A percentile compares a stretch with the other conserved stretches of the same genome.
Conservation (phyloP, 1,284 basidiomycete species). For the Boletus mariae region DNA sequence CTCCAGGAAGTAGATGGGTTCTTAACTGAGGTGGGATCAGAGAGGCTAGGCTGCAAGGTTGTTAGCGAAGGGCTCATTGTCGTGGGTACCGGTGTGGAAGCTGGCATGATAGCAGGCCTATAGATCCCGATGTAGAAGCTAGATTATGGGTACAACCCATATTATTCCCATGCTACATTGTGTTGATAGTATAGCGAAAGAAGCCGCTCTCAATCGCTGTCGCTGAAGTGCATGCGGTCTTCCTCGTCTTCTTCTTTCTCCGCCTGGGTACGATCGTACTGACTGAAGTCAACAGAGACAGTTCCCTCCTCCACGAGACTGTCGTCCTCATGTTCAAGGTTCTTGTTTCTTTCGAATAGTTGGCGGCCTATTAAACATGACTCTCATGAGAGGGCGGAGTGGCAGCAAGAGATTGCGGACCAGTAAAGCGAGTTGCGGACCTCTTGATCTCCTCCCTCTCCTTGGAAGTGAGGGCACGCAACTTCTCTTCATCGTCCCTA, state of each 20-base stretch:
- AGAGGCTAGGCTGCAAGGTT: constrained; percentile 42
- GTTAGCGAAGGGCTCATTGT: constrained; percentile 38
- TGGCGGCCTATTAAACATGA: constrained; percentile 65
- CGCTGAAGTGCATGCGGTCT: constrained; percentile 68
- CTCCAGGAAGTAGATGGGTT: constrained; percentile 54
- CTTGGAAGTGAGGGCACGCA: constrained; percentile 73
- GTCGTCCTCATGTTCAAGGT: constrained; percentile 68
- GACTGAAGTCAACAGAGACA: constrained; percentile 81
- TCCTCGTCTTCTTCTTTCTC: constrained; percentile 62
- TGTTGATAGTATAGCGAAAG: neutral
- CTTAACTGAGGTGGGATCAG: constrained; percentile 45
- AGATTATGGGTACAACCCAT: constrained; percentile 15
- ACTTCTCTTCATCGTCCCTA: constrained; percentile 78
- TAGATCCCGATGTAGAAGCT: constrained; percentile 24
- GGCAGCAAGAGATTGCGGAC: constrained; percentile 40
- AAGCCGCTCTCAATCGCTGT: constrained; percentile 59
- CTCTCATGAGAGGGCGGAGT: constrained; percentile 8
- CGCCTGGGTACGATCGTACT: constrained; percentile 71
- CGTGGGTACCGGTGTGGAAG: constrained; percentile 36
- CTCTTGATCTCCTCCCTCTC: constrained; percentile 88
- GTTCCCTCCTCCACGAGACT: constrained; percentile 77
- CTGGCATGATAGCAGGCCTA: constrained; percentile 42
- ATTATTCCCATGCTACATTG: constrained; percentile 11
- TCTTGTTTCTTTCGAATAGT: constrained; percentile 79
- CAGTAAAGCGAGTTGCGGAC: constrained; percentile 61